These are phyloP conservation scores for Flaveria linearis DNA, from an alignment of 129 eudicot species.

Conservation along the genomic window DNA sequence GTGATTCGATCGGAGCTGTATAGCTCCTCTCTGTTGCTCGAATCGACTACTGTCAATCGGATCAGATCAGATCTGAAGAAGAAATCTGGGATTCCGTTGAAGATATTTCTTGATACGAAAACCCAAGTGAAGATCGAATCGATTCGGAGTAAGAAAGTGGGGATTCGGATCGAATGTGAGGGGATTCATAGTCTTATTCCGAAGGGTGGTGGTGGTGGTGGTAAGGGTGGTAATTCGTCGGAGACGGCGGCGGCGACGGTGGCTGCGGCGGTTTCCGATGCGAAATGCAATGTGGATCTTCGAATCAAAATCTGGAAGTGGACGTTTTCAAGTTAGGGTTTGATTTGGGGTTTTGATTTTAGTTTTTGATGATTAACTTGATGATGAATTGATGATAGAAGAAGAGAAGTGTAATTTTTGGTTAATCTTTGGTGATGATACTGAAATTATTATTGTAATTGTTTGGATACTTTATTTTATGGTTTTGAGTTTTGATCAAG, in stretches of 20 bases:
- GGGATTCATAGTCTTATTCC: slow-evolving; percentile 70
- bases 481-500: background rate
- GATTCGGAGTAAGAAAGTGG: slow-evolving; percentile 54
- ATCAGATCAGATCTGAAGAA: slow-evolving; percentile 68
- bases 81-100: slow-evolving; percentile 56
- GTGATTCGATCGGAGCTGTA: slow-evolving; percentile 42
- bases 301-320: slow-evolving; percentile 91
- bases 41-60: slow-evolving; percentile 43
- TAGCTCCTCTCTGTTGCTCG: slow-evolving; percentile 40
- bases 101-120: slow-evolving; percentile 57
- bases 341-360: background rate
- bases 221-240: slow-evolving; percentile 40
- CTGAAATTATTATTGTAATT: slow-evolving; percentile 26
- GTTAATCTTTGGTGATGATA: slow-evolving; percentile 21
- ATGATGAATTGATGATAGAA: slow-evolving; percentile 21
- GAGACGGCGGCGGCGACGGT: slow-evolving; percentile 36
- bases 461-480: slow-evolving; percentile 14
- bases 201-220: slow-evolving; percentile 35
- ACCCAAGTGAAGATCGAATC: slow-evolving; percentile 66
- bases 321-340: slow-evolving; percentile 51
- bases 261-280: slow-evolving; percentile 49
- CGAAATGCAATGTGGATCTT: slow-evolving; percentile 88
- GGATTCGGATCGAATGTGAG: slow-evolving; percentile 65
- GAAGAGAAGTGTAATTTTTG: slow-evolving; percentile 23
- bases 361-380: slow-evolving; percentile 2